A percentile compares a stretch with the other conserved stretches of the same genome.
Conservation (phyloP, 2,329 filamentous ascomycete genomes). For the Myotisia sp. region DNA sequence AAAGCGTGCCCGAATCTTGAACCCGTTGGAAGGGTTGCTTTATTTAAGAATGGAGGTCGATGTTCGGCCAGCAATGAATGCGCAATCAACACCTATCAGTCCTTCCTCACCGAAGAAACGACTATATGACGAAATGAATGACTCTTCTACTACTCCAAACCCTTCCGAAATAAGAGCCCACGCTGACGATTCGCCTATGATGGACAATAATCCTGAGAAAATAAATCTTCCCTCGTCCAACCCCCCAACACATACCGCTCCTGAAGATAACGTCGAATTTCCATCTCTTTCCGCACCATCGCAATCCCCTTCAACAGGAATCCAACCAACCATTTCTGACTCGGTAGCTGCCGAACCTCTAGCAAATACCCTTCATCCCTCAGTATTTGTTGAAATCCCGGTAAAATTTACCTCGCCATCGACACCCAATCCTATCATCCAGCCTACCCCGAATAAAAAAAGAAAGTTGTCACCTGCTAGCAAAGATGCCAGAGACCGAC, state of each 20-base stretch:
- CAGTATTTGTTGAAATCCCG: conserved; percentile 6
- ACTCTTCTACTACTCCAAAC: conserved; percentile 3
- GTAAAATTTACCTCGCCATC: conserved; percentile 8
- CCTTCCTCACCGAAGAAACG: conserved; percentile 17
- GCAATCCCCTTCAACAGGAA: background rate
- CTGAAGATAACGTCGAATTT: background rate
- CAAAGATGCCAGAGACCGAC: conserved; percentile 20
- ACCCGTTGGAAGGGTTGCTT: too few species aligned
- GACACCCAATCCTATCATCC: conserved; percentile 10
- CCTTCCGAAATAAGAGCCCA: background rate
- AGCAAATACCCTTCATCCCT: background rate
- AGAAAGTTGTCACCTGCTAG: conserved; percentile 21
- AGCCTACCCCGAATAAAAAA: conserved; percentile 17
- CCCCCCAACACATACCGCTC: background rate
- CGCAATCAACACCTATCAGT: conserved; percentile 3
- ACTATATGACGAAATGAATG: conserved; percentile 19
- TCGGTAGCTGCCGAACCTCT: background rate
- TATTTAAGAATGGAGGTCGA: too few species aligned
- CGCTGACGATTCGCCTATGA: too few species aligned
- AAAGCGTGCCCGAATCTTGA: too few species aligned
- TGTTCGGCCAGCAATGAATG: conserved; percentile 6
- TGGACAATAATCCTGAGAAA: too few species aligned
- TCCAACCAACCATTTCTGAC: background rate
- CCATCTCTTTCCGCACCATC: background rate
- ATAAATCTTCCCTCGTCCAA: background rate